Base-by-base conservation (phyloP, 2,329 filamentous ascomycete genomes). In the Nemania diffusa region DNA sequence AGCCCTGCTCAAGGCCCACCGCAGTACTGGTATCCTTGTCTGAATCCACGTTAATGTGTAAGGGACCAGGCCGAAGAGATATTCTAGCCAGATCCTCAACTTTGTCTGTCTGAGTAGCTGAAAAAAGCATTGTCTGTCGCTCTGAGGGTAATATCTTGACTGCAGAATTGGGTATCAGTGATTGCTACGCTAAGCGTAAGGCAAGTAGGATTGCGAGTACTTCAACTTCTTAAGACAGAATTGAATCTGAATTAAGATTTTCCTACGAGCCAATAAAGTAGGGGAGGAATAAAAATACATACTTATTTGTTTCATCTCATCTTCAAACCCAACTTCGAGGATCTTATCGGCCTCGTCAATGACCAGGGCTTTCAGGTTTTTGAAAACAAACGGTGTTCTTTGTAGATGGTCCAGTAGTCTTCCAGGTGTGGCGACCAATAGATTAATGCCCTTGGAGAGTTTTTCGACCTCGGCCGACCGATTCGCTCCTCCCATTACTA, bases 321-420 rank as follows among this genome's bases (percentile, higher is more conserved):
- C 96, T 80, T 99, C 96, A 85, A 99, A 99, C 74, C 96, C 95
- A 69, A 97, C 93, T 82, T 99, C 96, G 51, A 99, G 84, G 70
- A 99, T 97, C 55, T 96, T 91, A 79, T 99, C 96, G 20, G 96
- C 96, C 82, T 99, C 96, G 75, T 99, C 96, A 73, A 98, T 97
- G 72, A 99, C 88, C 40, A 99, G 85, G 1, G 93, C 92, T 80
- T 94, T 97, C 85, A 76, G 63, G n/a, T 77, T 77, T 46, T 77
- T 77, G 59, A 74, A 75, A 46, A 90, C 84, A 72, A 98, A 98
- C 65, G 91, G 91, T 0, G 96, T 98, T 78, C 95, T 97, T 79
- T 96, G 92, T 48, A 99, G 84, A 78, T 99, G 95, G 82, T 99
- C 96, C 20, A 99, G 88, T 63, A 99, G 85, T 63, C 96, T 89